phyloP scores from a whole-genome alignment of 805 yeast genomes.

The Zygoascus biomembranicola region DNA sequence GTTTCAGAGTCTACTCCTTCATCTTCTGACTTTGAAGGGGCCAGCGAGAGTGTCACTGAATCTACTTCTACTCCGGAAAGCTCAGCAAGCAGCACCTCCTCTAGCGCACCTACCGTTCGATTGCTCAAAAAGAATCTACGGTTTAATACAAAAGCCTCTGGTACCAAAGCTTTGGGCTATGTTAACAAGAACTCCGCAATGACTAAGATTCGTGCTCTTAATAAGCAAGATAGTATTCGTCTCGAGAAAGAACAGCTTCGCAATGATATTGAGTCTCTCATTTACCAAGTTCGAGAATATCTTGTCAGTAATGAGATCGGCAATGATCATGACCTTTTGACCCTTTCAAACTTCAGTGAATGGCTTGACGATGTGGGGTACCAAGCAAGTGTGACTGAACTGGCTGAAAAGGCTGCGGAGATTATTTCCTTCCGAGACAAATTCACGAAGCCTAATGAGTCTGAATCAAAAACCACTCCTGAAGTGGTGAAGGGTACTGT shows the following conservation, averaged over 20 bases:
- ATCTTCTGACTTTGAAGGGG: not conserved
- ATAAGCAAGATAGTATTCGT: conserved; percentile 47
- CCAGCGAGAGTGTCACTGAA: not conserved
- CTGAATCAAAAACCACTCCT: not conserved
- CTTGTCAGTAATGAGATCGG: conserved; percentile 33
- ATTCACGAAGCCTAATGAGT: not conserved
- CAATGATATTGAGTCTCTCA: conserved; percentile 63
- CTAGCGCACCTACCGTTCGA: conserved; percentile 11
- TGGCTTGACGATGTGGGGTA: conserved; percentile 76
- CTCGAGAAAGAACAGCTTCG: conserved; percentile 46
- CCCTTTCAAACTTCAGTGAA: conserved; percentile 40
- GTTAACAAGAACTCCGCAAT: conserved; percentile 39
- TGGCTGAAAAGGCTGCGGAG: conserved; percentile 21
- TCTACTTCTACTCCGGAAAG: conserved; percentile 5
- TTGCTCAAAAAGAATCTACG: not conserved
- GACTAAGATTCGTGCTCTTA: conserved; percentile 44
- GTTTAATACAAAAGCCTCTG: not conserved
- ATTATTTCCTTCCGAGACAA: conserved; percentile 2
- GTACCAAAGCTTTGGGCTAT: conserved; percentile 12
- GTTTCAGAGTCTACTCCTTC: conserved; percentile 1
- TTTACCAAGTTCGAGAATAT: conserved; percentile 58
- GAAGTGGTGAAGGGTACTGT: not conserved
- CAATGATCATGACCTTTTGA: not conserved
- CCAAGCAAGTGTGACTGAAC: conserved; percentile 29
- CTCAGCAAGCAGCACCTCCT: conserved; percentile 10